These are phyloP conservation scores for Cyphellophora europaea DNA, from an alignment of 2,329 filamentous ascomycete species.

Conservation along the genomic window DNA sequence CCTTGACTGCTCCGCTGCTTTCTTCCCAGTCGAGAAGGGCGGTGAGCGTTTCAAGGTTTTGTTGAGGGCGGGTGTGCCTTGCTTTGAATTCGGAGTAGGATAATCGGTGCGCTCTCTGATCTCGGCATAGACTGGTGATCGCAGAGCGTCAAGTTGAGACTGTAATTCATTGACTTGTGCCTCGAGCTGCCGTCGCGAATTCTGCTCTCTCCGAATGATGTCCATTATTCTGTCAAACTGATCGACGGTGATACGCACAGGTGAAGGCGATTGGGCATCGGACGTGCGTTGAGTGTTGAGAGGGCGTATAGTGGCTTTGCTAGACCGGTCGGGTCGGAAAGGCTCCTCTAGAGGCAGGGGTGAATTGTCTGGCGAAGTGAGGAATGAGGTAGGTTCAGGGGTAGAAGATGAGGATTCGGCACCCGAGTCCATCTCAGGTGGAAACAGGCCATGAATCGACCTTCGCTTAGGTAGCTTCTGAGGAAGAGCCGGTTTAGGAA, in stretches of 20 bases:
- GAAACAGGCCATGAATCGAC: conserved; percentile 7
- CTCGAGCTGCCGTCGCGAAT: conserved; percentile 35
- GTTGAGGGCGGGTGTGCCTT: conserved; percentile 5
- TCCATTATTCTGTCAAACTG: conserved; percentile 38
- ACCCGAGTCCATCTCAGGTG: conserved; percentile 2
- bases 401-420: conserved; percentile 5
- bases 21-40: conserved; percentile 6
- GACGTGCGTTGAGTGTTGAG: conserved; percentile 7
- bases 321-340: conserved; percentile 11
- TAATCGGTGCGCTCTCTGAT: conserved; percentile 12
- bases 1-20: conserved; percentile 13
- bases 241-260: conserved; percentile 25
- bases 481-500: conserved; percentile 10
- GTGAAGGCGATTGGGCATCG: conserved; percentile 11
- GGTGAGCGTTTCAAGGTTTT: conserved; percentile 10
- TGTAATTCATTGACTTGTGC: conserved; percentile 32
- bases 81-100: conserved; percentile 13
- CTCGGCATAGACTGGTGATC: conserved; percentile 14
- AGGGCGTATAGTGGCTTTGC: conserved; percentile 17
- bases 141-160: conserved; percentile 24
- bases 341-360: conserved; percentile 4
- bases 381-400: conserved; percentile 12
- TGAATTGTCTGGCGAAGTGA: conserved; percentile 13
- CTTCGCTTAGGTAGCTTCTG: conserved; percentile 3
- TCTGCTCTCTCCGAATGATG: conserved; percentile 36